Base-by-base conservation (phyloP, 148 eudicot genomes). In the Fagopyrum esculentum region DNA sequence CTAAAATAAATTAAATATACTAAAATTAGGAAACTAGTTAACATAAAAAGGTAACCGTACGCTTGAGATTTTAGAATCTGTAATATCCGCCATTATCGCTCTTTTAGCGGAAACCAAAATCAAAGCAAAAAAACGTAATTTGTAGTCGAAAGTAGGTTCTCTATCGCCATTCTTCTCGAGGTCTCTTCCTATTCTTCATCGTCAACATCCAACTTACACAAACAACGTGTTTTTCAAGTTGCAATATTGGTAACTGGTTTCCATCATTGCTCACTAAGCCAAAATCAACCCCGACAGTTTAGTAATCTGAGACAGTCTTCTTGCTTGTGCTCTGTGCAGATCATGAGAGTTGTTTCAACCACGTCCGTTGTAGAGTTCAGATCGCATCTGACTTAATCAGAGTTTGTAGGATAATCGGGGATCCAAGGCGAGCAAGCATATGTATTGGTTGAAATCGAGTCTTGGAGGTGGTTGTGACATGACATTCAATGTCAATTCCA, bases 361-460 rank as follows among this genome's bases (percentile, higher is more conserved):
- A 79, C 66, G 46, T 80, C 81, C 7, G 93, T 88, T 73, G 19
- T 82, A 4, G 97, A 85, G 79, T 91, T 83, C 35, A 93, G 22
- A 64, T 93, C 90, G 77, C 95, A 86, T 2, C 91, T 63, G 85
- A 82, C 30, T 88, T 85, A 70, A 93, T 79, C 6, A 93, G 77
- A 77, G 78, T 74, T 51, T 80, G 82, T 45, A 91, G 82, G 68
- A 88, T 73, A 6, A 81, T 48, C 43, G 85, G 64, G 6, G 50
- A 59, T 45, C 98, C 97, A 44, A 88, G 89, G 12, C 93, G 89
- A 40, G 89, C 85, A 77, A 97, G 89, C 86, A 93, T 82, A 78
- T 93, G 98, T 55, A 93, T 80, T 7, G 91, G 87, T 40, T 82
- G 85, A 73, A 84, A 84, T 44, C 79, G 79, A 15, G 75, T 73